phyloP scores from a whole-genome alignment of 75 land plant species.

The Selaginella tamariscina region DNA sequence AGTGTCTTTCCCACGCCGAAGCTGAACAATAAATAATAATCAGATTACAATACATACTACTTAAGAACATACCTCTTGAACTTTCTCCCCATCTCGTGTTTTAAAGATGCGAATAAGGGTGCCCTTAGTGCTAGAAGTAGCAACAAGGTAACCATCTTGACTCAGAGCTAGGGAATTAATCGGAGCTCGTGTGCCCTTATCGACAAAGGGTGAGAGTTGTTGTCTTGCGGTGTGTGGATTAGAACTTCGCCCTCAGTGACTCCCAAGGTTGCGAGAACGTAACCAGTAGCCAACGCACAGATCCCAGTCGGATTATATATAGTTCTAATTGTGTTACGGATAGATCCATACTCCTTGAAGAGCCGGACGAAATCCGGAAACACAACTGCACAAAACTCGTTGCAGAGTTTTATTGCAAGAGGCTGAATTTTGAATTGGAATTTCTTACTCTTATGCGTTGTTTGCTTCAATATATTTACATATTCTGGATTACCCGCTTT shows the following conservation, averaged over 20 bases:
- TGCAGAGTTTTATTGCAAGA: no score
- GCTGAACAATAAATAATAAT: constrained; percentile 28
- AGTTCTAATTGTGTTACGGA: no score
- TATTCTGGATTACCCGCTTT: no score
- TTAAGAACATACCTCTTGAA: constrained; percentile 69
- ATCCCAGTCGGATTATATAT: no score
- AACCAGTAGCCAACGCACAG: constrained; percentile 25
- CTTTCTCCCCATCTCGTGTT: constrained; percentile 39
- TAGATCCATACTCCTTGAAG: no score
- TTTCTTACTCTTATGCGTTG: no score
- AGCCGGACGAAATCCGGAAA: no score
- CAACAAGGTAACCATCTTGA: constrained; percentile 39
- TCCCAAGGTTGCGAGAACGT: constrained; percentile 59
- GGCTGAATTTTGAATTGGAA: no score
- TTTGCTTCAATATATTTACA: no score
- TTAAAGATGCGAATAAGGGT: constrained; percentile 44
- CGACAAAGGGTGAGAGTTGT: background rate
- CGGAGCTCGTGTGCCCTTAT: background rate
- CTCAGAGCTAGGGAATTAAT: constrained; percentile 31
- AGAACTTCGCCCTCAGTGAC: constrained; percentile 52
- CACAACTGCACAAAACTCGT: no score
- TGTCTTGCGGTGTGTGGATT: background rate
- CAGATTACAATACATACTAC: background rate
- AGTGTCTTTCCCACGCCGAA: constrained; percentile 76
- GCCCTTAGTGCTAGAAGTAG: constrained; percentile 65